These are phyloP conservation scores for Diplodia seriata DNA, from an alignment of 2,329 filamentous ascomycete species.

Conservation along the genomic window DNA sequence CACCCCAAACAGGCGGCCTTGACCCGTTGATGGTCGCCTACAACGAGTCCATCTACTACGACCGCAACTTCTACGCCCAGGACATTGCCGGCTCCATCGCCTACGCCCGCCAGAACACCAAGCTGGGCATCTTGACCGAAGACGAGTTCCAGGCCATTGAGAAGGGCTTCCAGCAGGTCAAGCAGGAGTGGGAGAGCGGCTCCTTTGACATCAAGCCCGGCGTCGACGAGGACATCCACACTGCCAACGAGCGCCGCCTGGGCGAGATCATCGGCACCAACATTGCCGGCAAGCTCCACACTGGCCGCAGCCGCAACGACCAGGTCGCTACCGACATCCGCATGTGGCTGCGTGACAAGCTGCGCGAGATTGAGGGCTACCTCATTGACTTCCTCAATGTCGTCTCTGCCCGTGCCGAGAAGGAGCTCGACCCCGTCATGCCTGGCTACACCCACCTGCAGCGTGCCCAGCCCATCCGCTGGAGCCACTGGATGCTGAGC, in stretches of 20 bases:
- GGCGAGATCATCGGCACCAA: slow-evolving; percentile 88
- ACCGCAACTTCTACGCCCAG: slow-evolving; percentile 77
- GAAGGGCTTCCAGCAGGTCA: slow-evolving; percentile 68
- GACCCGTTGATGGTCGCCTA: slow-evolving; percentile 87
- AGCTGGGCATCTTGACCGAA: slow-evolving; percentile 73
- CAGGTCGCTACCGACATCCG: slow-evolving; percentile 91
- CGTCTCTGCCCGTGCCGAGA: slow-evolving; percentile 71
- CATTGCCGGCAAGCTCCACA: slow-evolving; percentile 87
- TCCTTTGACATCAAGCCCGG: slow-evolving; percentile 55
- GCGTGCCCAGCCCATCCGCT: slow-evolving; percentile 79
- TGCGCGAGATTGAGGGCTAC: slow-evolving; percentile 72
- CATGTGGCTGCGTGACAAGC: slow-evolving; percentile 80
- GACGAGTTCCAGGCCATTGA: slow-evolving; percentile 79
- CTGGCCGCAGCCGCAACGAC: slow-evolving; percentile 85
- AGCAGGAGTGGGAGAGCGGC: slow-evolving; percentile 56
- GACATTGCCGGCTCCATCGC: slow-evolving; percentile 83
- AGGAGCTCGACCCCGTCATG: slow-evolving; percentile 79
- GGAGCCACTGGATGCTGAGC: slow-evolving; percentile 81
- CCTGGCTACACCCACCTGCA: slow-evolving; percentile 90
- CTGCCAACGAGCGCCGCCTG: slow-evolving; percentile 60
- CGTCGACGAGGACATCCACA: slow-evolving; percentile 63
- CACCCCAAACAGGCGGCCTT: slow-evolving; percentile 67
- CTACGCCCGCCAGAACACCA: slow-evolving; percentile 80
- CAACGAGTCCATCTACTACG: slow-evolving; percentile 81
- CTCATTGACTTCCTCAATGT: slow-evolving; percentile 74